A percentile compares a stretch with the other conserved stretches of the same genome.
phyloP scores from a whole-genome alignment of 345 rosid species.

The Melaleuca alternifolia region DNA sequence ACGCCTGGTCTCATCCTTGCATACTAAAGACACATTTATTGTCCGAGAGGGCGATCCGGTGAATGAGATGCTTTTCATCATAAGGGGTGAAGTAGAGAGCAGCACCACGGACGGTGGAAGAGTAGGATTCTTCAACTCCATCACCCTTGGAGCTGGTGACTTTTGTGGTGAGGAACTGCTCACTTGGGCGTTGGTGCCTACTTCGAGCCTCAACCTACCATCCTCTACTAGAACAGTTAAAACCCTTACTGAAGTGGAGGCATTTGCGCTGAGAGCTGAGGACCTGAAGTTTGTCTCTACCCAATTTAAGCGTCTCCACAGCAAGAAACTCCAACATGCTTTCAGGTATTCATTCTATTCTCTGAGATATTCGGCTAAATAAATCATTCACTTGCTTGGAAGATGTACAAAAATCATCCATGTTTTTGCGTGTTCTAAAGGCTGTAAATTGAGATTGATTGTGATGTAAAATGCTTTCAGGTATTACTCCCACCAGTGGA shows the following conservation, averaged over 20 bases:
- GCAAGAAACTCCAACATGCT: slow-evolving; percentile 87
- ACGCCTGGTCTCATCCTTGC: slow-evolving; percentile 63
- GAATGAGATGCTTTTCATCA: slow-evolving; percentile 76
- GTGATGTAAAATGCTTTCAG: slow-evolving; percentile 22
- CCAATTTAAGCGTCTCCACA: slow-evolving; percentile 76
- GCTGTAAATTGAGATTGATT: neutral
- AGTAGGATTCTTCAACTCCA: slow-evolving; percentile 69
- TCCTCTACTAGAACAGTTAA: slow-evolving; percentile 61
- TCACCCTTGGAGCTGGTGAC: slow-evolving; percentile 59
- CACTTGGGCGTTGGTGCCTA: slow-evolving; percentile 72
- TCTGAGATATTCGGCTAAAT: neutral
- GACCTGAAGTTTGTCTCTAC: slow-evolving; percentile 71
- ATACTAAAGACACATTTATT: slow-evolving; percentile 51
- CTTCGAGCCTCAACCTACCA: slow-evolving; percentile 41
- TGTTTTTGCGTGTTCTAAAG: neutral
- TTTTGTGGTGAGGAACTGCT: slow-evolving; percentile 87
- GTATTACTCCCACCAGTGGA: slow-evolving; percentile 92
- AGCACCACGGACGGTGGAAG: slow-evolving; percentile 82
- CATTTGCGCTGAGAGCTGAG: slow-evolving; percentile 63
- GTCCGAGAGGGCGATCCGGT: slow-evolving; percentile 84
- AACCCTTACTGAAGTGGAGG: slow-evolving; percentile 58
- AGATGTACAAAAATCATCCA: neutral
- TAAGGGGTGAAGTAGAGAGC: slow-evolving; percentile 86
- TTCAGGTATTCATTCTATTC: slow-evolving; percentile 42
- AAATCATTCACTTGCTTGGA: neutral